A percentile compares a stretch with the other conserved stretches of the same genome.
Conservation (phyloP, 192 early-diverging fungal species). For the Chytriomyces confervae region DNA sequence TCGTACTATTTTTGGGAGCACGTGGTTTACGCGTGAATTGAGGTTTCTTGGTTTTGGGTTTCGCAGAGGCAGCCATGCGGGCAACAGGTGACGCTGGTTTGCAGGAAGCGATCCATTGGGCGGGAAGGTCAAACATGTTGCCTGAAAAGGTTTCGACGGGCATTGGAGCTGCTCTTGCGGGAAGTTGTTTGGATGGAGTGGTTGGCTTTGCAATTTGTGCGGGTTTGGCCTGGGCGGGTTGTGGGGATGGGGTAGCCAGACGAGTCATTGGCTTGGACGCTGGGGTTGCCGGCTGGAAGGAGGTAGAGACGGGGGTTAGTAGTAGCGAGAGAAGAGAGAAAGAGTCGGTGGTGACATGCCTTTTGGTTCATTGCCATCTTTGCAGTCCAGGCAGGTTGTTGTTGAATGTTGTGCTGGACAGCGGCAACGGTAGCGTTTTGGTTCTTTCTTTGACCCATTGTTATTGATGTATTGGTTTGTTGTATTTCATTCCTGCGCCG, state of each 20-base stretch:
- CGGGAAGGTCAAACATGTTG: conserved; percentile 29
- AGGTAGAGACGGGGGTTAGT: too few relatives aligned
- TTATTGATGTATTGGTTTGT: too few relatives aligned
- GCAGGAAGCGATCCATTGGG: conserved; percentile 4
- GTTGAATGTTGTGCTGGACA: conserved; percentile 18
- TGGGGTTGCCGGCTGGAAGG: too few relatives aligned
- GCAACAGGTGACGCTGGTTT: conserved; percentile 18
- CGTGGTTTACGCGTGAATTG: not conserved
- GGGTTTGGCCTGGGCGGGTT: not conserved
- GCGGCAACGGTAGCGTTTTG: conserved; percentile 21
- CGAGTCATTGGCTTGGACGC: too few relatives aligned
- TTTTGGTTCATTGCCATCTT: conserved; percentile 19
- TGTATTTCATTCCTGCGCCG: too few relatives aligned
- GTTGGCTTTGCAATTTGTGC: not conserved
- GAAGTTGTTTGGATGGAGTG: not conserved
- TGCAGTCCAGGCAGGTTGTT: not conserved
- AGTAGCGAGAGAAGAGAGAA: not conserved
- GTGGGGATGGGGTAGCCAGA: not conserved
- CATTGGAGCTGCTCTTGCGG: conserved; percentile 5
- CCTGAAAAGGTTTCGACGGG: conserved; percentile 8
- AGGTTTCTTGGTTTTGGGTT: conserved; percentile 3
- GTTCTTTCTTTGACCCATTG: conserved; percentile 1
- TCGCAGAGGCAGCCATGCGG: not conserved
- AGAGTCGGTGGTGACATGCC: not conserved
- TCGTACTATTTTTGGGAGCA: not conserved